Evolutionary conservation across 2,329 filamentous ascomycete genomes (phyloP).

Genomic region (Cercospora berteroae): DNA sequence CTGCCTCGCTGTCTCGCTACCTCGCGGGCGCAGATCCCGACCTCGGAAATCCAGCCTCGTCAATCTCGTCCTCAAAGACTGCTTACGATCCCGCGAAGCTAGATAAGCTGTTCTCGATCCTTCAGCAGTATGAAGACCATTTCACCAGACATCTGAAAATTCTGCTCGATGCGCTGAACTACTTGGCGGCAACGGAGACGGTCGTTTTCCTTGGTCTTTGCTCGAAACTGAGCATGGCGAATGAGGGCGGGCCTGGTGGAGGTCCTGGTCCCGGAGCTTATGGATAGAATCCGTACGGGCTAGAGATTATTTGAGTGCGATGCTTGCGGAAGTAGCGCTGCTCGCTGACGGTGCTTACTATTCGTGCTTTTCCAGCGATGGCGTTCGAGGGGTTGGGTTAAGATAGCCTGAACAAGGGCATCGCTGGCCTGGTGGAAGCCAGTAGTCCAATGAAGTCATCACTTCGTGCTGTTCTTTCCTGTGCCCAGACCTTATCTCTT

Average conservation of each 20-base stretch:
- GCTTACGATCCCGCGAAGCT: conserved; percentile 57
- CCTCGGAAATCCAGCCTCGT: conserved; percentile 53
- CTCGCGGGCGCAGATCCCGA: conserved; percentile 82
- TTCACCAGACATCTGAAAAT: conserved; percentile 92
- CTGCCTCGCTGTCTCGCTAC: conserved; percentile 78
- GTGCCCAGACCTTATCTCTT: background rate
- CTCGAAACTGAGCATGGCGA: conserved; percentile 75
- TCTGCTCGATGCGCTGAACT: conserved; percentile 89
- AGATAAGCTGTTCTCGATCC: conserved; percentile 77
- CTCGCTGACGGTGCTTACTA: background rate
- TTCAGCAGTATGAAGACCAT: conserved; percentile 88
- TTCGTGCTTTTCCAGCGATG: conserved; percentile 9
- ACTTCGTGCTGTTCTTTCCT: background rate
- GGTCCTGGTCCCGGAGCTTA: conserved; percentile 27
- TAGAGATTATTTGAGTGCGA: background rate
- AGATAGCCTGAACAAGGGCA: background rate
- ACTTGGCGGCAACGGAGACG: conserved; percentile 95
- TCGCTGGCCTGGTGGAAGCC: background rate
- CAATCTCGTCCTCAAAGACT: conserved; percentile 34
- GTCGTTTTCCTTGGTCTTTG: conserved; percentile 88
- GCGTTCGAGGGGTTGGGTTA: background rate
- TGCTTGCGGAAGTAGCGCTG: background rate
- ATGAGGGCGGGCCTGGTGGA: conserved; percentile 57
- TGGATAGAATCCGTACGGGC: conserved; percentile 12
- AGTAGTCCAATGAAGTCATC: background rate